phyloP scores from a whole-genome alignment of 768 basidiomycete genomes.

The Glaciozyma martinii region DNA sequence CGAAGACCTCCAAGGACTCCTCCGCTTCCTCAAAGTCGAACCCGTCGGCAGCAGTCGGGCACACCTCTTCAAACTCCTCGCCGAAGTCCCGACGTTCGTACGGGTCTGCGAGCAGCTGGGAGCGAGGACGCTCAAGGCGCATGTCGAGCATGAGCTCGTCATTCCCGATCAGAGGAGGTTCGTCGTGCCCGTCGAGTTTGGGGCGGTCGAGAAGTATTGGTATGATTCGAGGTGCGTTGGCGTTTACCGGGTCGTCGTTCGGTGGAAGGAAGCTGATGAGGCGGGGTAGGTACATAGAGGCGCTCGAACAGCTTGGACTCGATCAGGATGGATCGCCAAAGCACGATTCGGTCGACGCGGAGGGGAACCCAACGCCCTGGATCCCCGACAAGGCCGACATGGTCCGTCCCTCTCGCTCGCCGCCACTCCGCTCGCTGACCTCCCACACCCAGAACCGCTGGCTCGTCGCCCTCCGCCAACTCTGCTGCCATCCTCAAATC shows the following conservation, averaged over 20 bases:
- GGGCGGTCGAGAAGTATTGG: slow-evolving; percentile 29
- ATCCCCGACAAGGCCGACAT: slow-evolving; percentile 14
- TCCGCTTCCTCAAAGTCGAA: slow-evolving; percentile 36
- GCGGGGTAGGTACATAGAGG: slow-evolving; percentile 4
- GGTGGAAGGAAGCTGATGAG: not conserved
- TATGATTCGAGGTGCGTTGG: slow-evolving; percentile 1
- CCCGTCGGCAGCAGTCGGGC: slow-evolving; percentile 12
- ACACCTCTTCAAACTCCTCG: slow-evolving; percentile 11
- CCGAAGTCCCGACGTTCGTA: slow-evolving; percentile 12
- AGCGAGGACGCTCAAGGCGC: slow-evolving; percentile 39
- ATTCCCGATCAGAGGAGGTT: slow-evolving; percentile 39
- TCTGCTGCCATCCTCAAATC: slow-evolving; percentile 27
- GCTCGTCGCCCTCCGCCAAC: slow-evolving; percentile 23
- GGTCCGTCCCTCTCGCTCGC: not conserved
- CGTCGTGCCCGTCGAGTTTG: slow-evolving; percentile 40
- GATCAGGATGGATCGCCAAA: slow-evolving; percentile 8
- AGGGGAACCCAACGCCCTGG: slow-evolving; percentile 1
- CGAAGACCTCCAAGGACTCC: slow-evolving; percentile 39
- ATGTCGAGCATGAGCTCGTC: slow-evolving; percentile 36
- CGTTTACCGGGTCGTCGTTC: not conserved
- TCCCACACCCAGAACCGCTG: slow-evolving; percentile 19
- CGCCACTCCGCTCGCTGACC: not conserved
- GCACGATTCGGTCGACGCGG: not conserved
- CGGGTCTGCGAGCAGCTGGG: slow-evolving; percentile 38
- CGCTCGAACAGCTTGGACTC: slow-evolving; percentile 16